These are phyloP conservation scores for Candida coquimbonensis DNA, from an alignment of 805 yeast species.

Conservation along the genomic window DNA sequence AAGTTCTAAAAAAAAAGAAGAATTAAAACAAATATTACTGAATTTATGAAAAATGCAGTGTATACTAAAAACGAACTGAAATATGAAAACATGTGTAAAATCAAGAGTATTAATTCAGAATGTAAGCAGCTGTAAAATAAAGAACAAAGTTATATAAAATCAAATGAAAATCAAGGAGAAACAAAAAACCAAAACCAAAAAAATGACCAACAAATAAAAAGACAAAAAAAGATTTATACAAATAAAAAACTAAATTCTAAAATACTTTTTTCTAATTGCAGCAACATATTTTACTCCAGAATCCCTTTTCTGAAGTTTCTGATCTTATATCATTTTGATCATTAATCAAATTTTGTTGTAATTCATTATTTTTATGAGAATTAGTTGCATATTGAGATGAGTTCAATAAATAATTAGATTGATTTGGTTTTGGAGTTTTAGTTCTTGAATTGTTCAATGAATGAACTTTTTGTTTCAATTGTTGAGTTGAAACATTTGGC, in stretches of 20 bases:
- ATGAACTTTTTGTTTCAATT: slow-evolving; percentile 22
- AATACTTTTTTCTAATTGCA: slow-evolving; percentile 10
- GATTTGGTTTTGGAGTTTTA: slow-evolving; percentile 21
- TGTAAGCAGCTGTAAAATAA: neutral
- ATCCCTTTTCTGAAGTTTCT: slow-evolving; percentile 18
- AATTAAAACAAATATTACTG: neutral
- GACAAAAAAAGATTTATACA: too few species aligned
- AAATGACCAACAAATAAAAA: neutral
- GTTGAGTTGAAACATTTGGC: slow-evolving; percentile 9
- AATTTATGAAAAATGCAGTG: neutral
- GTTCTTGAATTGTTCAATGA: slow-evolving; percentile 23
- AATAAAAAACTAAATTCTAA: too few species aligned
- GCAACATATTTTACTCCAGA: slow-evolving; percentile 22
- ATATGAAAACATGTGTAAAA: neutral
- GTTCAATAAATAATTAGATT: slow-evolving; percentile 19
- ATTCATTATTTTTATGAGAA: slow-evolving; percentile 19
- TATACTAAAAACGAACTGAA: neutral
- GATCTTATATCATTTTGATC: slow-evolving; percentile 20
- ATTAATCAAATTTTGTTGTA: slow-evolving; percentile 19
- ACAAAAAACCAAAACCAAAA: neutral
- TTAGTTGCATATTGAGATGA: slow-evolving; percentile 22
- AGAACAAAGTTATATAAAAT: too few species aligned
- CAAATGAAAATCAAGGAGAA: too few species aligned
- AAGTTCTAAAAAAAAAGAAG: neutral
- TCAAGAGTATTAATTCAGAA: neutral